Conservation (phyloP, 192 early-diverging fungal genomes). For the Backusella westeae region DNA sequence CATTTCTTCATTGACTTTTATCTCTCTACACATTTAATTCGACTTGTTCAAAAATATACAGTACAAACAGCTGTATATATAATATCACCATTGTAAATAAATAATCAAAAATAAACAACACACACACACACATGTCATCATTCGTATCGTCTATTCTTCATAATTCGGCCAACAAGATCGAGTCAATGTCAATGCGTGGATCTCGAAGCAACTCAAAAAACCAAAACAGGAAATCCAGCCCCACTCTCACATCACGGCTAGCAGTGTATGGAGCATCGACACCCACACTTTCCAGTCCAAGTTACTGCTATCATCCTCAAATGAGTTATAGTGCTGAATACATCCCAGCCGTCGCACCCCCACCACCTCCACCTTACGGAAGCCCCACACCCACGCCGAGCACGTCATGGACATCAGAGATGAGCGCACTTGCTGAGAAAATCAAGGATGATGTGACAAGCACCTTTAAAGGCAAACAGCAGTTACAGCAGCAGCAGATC, state of each 20-base stretch:
- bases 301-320: background rate
- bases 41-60: background rate
- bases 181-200: constrained; percentile 10
- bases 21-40: background rate
- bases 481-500: background rate
- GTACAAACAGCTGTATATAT: background rate
- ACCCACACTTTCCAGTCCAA: background rate
- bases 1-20: too few relatives aligned
- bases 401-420: constrained; percentile 27
- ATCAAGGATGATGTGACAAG: constrained; percentile 13
- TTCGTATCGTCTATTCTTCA: constrained; percentile 18
- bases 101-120: background rate
- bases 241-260: background rate
- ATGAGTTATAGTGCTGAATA: background rate
- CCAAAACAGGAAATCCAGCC: background rate
- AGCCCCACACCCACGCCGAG: constrained; percentile 11
- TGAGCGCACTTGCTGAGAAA: constrained; percentile 22
- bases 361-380: constrained; percentile 13
- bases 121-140: background rate
- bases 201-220: background rate
- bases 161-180: constrained; percentile 15
- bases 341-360: background rate
- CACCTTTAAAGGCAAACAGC: background rate
- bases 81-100: constrained; percentile 2
- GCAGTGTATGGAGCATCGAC: constrained; percentile 2